phyloP scores from a whole-genome alignment of 1,284 basidiomycete genomes.

The Coniferiporia sulphurascens region DNA sequence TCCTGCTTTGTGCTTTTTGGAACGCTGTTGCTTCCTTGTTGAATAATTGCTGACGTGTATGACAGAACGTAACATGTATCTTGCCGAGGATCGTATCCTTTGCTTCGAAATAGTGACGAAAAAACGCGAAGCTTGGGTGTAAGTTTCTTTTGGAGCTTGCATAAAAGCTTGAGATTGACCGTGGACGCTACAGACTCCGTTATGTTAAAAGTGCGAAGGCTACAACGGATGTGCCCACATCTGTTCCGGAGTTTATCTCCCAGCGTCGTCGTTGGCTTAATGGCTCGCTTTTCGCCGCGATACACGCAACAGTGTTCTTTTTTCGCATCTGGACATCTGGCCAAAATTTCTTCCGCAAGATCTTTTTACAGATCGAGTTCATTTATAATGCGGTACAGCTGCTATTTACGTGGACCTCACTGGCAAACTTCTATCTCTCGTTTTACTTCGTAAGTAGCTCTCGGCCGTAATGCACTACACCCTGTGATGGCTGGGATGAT shows the following conservation, averaged over 20 bases:
- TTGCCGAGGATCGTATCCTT: conserved; percentile 90
- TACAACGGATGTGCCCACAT: conserved; percentile 81
- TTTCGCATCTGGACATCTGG: conserved; percentile 89
- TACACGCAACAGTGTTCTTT: conserved; percentile 83
- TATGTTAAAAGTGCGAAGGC: conserved; percentile 92
- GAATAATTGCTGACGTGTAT: conserved; percentile 18
- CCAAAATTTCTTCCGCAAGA: conserved; percentile 81
- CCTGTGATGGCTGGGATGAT: conserved; percentile 14
- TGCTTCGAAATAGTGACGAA: conserved; percentile 99
- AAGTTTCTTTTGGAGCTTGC: conserved; percentile 30
- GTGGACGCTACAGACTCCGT: conserved; percentile 52
- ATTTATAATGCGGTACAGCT: conserved; percentile 79
- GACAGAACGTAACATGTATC: conserved; percentile 82
- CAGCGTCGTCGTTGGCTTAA: conserved; percentile 90
- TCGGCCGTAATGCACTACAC: neutral
- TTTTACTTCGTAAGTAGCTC: conserved; percentile 68
- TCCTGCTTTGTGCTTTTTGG: conserved; percentile 3
- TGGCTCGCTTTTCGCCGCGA: conserved; percentile 81
- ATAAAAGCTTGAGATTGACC: conserved; percentile 7
- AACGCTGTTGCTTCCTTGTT: conserved; percentile 5
- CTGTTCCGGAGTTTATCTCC: conserved; percentile 83
- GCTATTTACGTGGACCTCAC: conserved; percentile 78
- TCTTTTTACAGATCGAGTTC: conserved; percentile 77
- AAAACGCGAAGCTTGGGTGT: conserved; percentile 78
- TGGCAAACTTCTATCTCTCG: conserved; percentile 80